Evolutionary conservation across 805 yeast genomes (phyloP), one percentile per base, ranked within the genome.

Genomic region (Lipomyces mesembrius): DNA sequence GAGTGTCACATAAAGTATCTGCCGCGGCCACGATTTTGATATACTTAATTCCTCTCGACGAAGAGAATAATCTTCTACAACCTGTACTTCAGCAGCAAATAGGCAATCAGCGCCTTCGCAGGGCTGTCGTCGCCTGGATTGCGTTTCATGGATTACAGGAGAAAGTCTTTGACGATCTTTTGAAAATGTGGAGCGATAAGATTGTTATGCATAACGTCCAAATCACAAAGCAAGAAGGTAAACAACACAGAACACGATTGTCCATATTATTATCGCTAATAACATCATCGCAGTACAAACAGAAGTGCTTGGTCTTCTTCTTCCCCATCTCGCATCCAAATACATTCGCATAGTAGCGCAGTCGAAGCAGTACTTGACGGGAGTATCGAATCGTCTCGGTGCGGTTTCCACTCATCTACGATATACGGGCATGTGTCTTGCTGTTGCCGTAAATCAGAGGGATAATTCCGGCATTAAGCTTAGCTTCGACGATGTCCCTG

Each of bases 391-490:
- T 60, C 79, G 88, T 49, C 78, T 89, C n/a, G 81, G 81, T 32
- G 83, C 89, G 0, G 80, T 81, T 57, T 80, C 85, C 1, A 72
- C 75, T 1, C 74, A 73, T n/a, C 76, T 82, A 1, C 82, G 90
- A 63, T 73, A 80, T 14, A 75, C 87, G 39, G 92, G 88, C 0
- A 84, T 88, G 75, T 73, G 83, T 17, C 75, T 88, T 6, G 91
- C 90, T 0, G 88, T 88, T 72, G 72, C 71, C 1, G 17, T 74
- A 57, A 52, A 76, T 72, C 65, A 64, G 62, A 65, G 61, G 60
- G 59, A 67, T 20, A 12, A 17, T 20, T 25, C 71, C n/a, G 69
- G 76, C 65, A 64, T 68, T 43, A 49, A 61, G 14, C 74, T 77
- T 56, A 71, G 70, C 43, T 76, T 79, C 69, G 77, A 72, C 14